A percentile compares a stretch with the other conserved stretches of the same genome.
Evolutionary conservation across 192 early-diverging fungal genomes (phyloP).

Genomic region (Lobulomyces angularis): DNA sequence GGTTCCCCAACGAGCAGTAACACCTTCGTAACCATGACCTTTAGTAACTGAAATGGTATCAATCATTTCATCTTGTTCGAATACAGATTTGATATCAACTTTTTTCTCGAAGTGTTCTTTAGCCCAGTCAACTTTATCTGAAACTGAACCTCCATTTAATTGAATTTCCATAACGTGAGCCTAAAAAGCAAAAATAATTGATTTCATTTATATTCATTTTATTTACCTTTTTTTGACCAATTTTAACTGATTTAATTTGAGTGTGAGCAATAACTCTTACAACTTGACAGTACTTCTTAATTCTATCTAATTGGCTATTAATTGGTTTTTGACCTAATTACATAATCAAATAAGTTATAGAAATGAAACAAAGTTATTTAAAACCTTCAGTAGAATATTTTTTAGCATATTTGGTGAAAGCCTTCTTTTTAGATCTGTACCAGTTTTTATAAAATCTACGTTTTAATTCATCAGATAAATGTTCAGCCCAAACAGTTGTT

Average conservation of each 20-base stretch:
- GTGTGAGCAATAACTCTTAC: conserved; percentile 98
- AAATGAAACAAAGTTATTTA: too few species aligned
- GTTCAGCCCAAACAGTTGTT: conserved; percentile 99
- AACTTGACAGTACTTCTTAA: conserved; percentile 98
- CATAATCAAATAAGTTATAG: too few species aligned
- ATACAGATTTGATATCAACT: conserved; percentile 75
- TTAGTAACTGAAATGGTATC: conserved; percentile 98
- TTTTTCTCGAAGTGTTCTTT: conserved; percentile 96
- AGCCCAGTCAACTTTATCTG: conserved; percentile 97
- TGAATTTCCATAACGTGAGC: conserved; percentile 99
- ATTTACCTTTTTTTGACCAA: conserved; percentile 86
- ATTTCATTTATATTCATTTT: conserved; percentile 1
- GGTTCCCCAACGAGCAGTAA: conserved; percentile 98
- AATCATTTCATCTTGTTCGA: conserved; percentile 98
- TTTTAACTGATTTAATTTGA: conserved; percentile 85
- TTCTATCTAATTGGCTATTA: conserved; percentile 85
- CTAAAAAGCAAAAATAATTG: conserved; percentile 6
- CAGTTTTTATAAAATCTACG: conserved; percentile 99
- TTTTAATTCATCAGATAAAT: conserved; percentile 91
- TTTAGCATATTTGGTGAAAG: conserved; percentile 98
- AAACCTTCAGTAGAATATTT: conserved; percentile 78
- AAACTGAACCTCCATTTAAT: conserved; percentile 92
- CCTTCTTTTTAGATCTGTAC: conserved; percentile 99
- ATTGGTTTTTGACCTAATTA: too few species aligned
- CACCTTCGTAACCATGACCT: conserved; percentile 98